phyloP scores from a whole-genome alignment of 495 filamentous ascomycete genomes.

The Tuber magnatum region DNA sequence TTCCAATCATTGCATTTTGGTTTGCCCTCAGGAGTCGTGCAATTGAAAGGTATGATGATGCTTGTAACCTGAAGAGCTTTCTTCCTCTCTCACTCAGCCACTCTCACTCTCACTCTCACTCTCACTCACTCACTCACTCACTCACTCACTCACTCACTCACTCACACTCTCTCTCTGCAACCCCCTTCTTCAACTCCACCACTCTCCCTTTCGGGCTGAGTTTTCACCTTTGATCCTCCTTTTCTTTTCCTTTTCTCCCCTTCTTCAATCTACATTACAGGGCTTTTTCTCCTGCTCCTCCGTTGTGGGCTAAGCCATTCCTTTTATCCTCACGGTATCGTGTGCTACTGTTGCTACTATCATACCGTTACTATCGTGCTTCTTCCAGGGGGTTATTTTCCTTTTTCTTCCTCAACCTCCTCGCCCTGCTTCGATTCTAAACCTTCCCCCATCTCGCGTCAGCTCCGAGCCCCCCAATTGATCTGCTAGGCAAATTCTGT shows the following conservation, averaged over 20 bases:
- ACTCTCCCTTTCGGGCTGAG: slow-evolving; percentile 11
- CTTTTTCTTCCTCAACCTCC: slow-evolving; percentile 20
- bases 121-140: not conserved
- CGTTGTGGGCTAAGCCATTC: not conserved
- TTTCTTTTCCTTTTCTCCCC: slow-evolving; percentile 18
- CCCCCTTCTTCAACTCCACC: slow-evolving; percentile 5
- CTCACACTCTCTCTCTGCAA: not conserved
- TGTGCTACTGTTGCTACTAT: not conserved
- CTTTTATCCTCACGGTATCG: not conserved
- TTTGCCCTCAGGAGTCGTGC: slow-evolving; percentile 10
- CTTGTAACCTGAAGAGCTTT: not conserved
- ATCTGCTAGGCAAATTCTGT: slow-evolving; percentile 15
- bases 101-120: slow-evolving; percentile 4
- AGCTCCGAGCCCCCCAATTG: slow-evolving; percentile 29
- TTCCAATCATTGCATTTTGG: not conserved
- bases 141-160: not conserved
- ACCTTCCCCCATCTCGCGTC: not conserved
- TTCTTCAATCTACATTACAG: slow-evolving; percentile 15
- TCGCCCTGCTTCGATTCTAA: slow-evolving; percentile 16
- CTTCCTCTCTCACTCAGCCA: not conserved
- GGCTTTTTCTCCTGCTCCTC: slow-evolving; percentile 25
- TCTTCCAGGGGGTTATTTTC: slow-evolving; percentile 8
- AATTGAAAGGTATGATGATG: not conserved
- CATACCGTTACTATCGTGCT: not conserved
- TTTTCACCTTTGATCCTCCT: slow-evolving; percentile 1